These are phyloP conservation scores for Solanum hybrid DNA, from an alignment of 305 asterid species.

Conservation along the genomic window DNA sequence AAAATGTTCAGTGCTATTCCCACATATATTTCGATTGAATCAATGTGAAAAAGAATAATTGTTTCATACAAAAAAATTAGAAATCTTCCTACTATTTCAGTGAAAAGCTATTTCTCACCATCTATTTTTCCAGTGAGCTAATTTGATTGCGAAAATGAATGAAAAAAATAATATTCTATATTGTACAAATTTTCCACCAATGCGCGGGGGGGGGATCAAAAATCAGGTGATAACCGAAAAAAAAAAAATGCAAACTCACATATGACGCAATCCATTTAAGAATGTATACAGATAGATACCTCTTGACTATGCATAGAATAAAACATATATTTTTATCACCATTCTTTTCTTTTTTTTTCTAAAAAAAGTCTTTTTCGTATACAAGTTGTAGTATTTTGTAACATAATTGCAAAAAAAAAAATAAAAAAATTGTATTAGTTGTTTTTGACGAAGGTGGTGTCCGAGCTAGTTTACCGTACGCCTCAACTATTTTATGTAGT, in stretches of 20 bases:
- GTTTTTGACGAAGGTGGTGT: background rate
- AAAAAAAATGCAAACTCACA: background rate
- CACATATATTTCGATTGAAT: no score
- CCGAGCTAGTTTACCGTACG: background rate
- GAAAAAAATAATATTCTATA: no score
- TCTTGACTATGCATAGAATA: background rate
- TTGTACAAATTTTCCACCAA: no score
- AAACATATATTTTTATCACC: background rate
- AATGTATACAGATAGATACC: background rate
- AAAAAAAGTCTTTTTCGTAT: background rate
- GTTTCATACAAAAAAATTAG: no score
- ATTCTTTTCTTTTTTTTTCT: no score
- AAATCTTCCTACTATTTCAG: no score
- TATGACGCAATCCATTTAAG: background rate
- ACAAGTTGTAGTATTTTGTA: background rate
- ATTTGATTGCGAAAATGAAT: no score
- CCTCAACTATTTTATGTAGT: background rate
- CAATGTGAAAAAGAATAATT: no score
- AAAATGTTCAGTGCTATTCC: background rate
- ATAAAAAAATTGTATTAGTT: background rate
- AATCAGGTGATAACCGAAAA: background rate
- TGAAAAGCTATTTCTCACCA: no score
- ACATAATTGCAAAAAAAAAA: background rate
- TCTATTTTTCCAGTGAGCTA: background rate
- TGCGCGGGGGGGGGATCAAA: no score